Evolutionary conservation across 768 basidiomycete genomes (phyloP), one percentile per base, ranked within the genome.

Genomic region (Serendipita sp.): DNA sequence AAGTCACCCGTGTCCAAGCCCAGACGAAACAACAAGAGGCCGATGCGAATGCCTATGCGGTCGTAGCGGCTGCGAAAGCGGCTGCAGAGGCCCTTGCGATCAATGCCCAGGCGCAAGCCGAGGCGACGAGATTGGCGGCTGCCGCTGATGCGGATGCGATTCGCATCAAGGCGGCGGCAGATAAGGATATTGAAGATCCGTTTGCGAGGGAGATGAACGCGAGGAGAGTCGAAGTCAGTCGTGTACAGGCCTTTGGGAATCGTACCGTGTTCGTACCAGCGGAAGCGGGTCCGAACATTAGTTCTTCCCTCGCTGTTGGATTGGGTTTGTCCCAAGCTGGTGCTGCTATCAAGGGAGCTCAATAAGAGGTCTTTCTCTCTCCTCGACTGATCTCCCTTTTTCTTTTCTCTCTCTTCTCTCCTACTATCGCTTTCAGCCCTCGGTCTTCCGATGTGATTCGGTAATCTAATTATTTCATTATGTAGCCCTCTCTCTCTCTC

Each of bases 141-240:
- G 80, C 86, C 67, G 89, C 90, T 1, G 87, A 89, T 10, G 85
- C 88, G 0, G 79, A 80, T 67, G 85, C 88, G 0, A 76, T 83
- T 53, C 80, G 81, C 45, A 80, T 83, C 69, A 86, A 82, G 69
- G 83, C 86, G 0, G 67, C 74, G 2, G 87, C 88, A 0, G 87
- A 89, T 67, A 75, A 78, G 2, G 74, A 77, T 38, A 83, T 89
- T 16, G 67, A 74, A 18, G 85, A 89, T 68, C 74, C 68, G 62
- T 90, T 86, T 70, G 88, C 89, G 0, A 79, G 83, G 47, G 87
- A 90, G 74, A 90, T 90, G 88, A 81, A 82, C 71, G 69, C 87
- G 63, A 76, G 84, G 44, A 77, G 88, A 46, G 75, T 84, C 65
- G 89, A 91, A 65, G 79, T 90, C 24, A 67, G 75, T 24, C 79